Conservation (phyloP, 768 basidiomycete genomes). For the Cystobasidium ongulense region DNA sequence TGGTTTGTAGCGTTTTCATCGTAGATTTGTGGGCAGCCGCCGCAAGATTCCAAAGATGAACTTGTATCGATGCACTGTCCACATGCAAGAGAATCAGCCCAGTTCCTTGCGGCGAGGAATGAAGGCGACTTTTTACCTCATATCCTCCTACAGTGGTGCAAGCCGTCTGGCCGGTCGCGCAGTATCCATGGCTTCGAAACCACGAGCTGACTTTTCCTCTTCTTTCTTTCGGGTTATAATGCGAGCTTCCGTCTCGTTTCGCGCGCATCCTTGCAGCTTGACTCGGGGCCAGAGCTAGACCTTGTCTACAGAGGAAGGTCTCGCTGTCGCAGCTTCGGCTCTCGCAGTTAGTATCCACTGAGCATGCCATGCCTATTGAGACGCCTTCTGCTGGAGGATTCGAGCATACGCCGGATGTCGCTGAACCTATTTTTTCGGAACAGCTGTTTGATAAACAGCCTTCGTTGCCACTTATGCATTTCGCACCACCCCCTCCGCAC, state of each 20-base stretch:
- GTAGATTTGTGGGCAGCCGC: slow-evolving; percentile 3
- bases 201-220: not conserved
- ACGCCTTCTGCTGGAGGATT: not conserved
- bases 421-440: not conserved
- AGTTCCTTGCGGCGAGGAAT: not conserved
- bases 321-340: not conserved
- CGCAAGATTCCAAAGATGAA: not conserved
- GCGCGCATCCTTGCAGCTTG: not conserved
- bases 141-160: not conserved
- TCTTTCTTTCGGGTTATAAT: slow-evolving; percentile 5
- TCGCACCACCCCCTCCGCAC: not conserved
- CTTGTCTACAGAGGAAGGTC: not conserved
- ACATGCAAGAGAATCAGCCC: not conserved
- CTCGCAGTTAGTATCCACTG: not conserved
- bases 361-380: not conserved
- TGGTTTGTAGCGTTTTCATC: not conserved
- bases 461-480: not conserved
- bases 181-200: not conserved
- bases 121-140: not conserved
- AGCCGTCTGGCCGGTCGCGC: not conserved
- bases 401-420: not conserved
- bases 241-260: not conserved
- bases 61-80: slow-evolving; percentile 1
- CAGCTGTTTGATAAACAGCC: not conserved
- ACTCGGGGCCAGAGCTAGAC: not conserved